Evolutionary conservation across 169 alveolate species (phyloP).

Genomic region (Miamiensis avidus): DNA sequence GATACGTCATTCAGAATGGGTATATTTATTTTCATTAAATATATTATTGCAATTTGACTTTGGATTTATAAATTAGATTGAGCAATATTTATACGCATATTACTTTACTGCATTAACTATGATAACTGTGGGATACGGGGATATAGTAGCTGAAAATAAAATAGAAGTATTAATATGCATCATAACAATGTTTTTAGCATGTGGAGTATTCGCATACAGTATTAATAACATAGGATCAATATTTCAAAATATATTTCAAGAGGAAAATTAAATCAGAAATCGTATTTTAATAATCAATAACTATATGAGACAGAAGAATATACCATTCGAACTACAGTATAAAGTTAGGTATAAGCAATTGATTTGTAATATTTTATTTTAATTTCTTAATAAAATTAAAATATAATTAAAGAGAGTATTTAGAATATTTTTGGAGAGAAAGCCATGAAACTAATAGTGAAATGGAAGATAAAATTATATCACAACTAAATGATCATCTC

Average conservation of each 20-base stretch:
- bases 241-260: neutral
- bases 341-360: neutral
- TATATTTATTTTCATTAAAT: too few relatives aligned
- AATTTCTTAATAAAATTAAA: too few relatives aligned
- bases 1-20: too few relatives aligned
- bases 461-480: neutral
- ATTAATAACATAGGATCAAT: constrained; percentile 35
- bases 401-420: neutral
- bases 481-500: neutral
- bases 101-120: constrained; percentile 48
- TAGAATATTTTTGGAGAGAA: neutral
- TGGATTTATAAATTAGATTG: neutral
- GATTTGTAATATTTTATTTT: too few relatives aligned
- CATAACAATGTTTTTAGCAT: constrained; percentile 23
- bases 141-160: constrained; percentile 26
- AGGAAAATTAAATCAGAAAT: neutral
- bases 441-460: neutral
- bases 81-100: constrained; percentile 12
- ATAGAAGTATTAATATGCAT: constrained; percentile 23
- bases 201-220: constrained; percentile 41
- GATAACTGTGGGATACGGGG: constrained; percentile 54
- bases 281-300: neutral
- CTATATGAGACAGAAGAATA: neutral
- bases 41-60: too few relatives aligned
- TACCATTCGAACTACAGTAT: neutral